Evolutionary conservation across 768 basidiomycete genomes (phyloP).

Genomic region (Auricularia sp.): DNA sequence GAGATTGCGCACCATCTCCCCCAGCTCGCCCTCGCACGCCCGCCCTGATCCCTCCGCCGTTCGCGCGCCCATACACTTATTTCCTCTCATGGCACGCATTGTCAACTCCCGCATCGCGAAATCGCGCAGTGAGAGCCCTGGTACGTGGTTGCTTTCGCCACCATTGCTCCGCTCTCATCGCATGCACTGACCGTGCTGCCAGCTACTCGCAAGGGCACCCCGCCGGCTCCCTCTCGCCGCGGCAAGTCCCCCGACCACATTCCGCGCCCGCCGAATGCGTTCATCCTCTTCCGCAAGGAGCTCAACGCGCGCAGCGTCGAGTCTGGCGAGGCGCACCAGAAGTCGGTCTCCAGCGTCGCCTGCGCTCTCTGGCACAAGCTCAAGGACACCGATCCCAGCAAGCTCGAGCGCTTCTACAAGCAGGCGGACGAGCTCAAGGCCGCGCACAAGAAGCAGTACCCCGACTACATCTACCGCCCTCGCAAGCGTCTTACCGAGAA

Average conservation of each 20-base stretch:
- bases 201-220: not conserved
- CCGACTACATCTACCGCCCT: not conserved
- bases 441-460: not conserved
- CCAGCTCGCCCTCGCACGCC: too few relatives aligned
- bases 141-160: not conserved
- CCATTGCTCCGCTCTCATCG: not conserved
- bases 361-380: not conserved
- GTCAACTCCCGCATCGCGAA: too few relatives aligned
- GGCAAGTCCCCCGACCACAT: slow-evolving; percentile 44
- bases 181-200: not conserved
- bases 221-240: not conserved
- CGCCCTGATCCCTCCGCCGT: too few relatives aligned
- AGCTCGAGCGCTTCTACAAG: not conserved
- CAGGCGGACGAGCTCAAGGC: not conserved
- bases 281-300: slow-evolving; percentile 77
- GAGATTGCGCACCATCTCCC: too few relatives aligned
- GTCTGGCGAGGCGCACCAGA: not conserved
- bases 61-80: too few relatives aligned
- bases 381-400: not conserved
- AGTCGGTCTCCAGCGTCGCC: not conserved
- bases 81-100: too few relatives aligned
- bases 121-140: not conserved
- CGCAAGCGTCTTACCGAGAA: not conserved
- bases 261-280: slow-evolving; percentile 77
- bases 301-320: slow-evolving; percentile 30